Base-by-base conservation (phyloP, 108 stramenopile species). In the Nitzschia putrida region DNA sequence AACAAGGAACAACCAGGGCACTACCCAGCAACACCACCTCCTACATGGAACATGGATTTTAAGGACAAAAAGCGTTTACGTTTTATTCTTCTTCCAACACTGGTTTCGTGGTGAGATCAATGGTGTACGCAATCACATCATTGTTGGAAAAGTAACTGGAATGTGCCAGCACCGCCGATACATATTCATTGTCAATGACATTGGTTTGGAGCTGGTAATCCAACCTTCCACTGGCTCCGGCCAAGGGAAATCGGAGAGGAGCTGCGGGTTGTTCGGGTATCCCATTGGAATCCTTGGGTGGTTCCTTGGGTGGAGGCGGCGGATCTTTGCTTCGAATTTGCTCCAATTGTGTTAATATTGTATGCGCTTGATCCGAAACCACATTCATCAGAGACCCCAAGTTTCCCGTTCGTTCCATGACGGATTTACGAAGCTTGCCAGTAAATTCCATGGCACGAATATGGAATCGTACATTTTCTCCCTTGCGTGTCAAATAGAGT, bases 111-210 rank as follows among this genome's bases (percentile, higher is more conserved):
- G 70, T 64, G 41, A 76, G 47, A 55, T 84, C 79, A 43, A 91
- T 85, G 22, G 87, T 64, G 61, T 88, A 91, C 45, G 86, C 90
- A 52, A 85, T 64, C 0, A 91, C 52, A 64, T 91, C 90, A 0
- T 75, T 78, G 57, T 91, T 85, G 6, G 39, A 40, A 50, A 86
- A 91, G 61, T 91, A 91, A 7, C 66, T 66, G 16, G 81, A 76
- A 78, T 91, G 87, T 11, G 87, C 88, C 39, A 83, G 73, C 14
- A 91, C 86, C 37, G 87, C 90, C 4, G 86, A 85, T 20, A 89
- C 43, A 69, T 91, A 94, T 70, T 90, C 88, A 64, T 88, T 90
- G 53, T 90, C 90, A 51, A 91, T 85, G 5, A 91, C 79, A 16
- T 84, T 84, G 0, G 85, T 84, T 53, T 91, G 93, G 0, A 90